phyloP scores from a whole-genome alignment of 2,329 filamentous ascomycete species.

The Exophiala dermatitidis region DNA sequence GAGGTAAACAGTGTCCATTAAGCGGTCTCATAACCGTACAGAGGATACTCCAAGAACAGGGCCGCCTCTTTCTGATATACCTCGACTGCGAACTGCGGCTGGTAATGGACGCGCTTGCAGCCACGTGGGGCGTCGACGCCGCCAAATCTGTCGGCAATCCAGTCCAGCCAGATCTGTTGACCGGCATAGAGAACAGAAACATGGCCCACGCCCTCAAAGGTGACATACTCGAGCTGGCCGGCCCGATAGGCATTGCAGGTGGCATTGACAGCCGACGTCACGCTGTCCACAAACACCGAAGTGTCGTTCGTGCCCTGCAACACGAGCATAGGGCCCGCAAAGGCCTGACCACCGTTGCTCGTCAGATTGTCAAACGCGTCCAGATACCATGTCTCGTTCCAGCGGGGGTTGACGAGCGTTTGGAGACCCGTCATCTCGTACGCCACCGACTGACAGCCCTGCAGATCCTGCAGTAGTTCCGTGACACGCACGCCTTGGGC shows the following conservation, averaged over 20 bases:
- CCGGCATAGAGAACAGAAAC: conserved; percentile 29
- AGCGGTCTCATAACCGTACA: conserved; percentile 9
- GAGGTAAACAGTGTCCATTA: background rate
- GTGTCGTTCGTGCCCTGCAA: conserved; percentile 29
- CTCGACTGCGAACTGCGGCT: conserved; percentile 1
- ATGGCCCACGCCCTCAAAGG: conserved; percentile 28
- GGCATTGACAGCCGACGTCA: conserved; percentile 24
- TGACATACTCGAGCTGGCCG: conserved; percentile 26
- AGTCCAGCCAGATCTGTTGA: conserved; percentile 30
- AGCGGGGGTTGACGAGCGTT: no score
- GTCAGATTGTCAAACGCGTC: no score
- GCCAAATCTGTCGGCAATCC: background rate
- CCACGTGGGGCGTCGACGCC: background rate
- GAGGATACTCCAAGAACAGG: conserved; percentile 10
- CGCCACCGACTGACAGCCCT: no score
- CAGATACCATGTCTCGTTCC: no score
- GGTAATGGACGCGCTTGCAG: background rate
- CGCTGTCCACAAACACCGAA: conserved; percentile 22
- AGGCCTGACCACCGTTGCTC: background rate
- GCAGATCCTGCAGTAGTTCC: no score
- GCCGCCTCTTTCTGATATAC: conserved; percentile 10
- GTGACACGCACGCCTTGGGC: no score
- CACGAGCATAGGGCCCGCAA: conserved; percentile 30
- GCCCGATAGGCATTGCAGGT: conserved; percentile 25
- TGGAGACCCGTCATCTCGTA: no score